Evolutionary conservation across 1,284 basidiomycete species (phyloP).

Genomic region (Ustilago tritici): DNA sequence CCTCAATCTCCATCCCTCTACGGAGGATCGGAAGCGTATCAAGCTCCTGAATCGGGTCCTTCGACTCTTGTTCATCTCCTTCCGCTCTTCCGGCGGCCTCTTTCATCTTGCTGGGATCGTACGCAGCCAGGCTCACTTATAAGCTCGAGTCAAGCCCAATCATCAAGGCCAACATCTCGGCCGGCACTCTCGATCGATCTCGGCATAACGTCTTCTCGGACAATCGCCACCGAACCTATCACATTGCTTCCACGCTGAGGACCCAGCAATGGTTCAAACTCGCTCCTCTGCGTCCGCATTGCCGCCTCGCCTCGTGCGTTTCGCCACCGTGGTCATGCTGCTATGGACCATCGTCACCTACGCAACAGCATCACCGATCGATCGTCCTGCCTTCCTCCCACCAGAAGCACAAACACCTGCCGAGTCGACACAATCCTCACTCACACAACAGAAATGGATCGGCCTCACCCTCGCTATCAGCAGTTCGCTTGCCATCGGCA

Average conservation of each 20-base stretch:
- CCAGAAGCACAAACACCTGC: conserved; percentile 37
- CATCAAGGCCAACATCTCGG: neutral
- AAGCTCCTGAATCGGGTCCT: neutral
- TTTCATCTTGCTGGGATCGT: neutral
- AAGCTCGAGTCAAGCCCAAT: neutral
- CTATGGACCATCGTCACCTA: conserved; percentile 21
- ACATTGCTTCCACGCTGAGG: neutral
- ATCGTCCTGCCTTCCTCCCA: conserved; percentile 46
- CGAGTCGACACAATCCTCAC: conserved; percentile 42
- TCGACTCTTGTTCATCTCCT: too few species aligned
- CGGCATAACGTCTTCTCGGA: neutral
- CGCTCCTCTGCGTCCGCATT: conserved; percentile 1
- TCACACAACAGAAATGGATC: conserved; percentile 68
- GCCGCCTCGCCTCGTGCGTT: conserved; percentile 27
- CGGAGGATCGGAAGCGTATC: neutral
- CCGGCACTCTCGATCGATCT: neutral
- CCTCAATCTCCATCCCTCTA: neutral
- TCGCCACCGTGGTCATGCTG: conserved; percentile 32
- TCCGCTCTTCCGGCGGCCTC: neutral
- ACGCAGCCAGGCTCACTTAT: neutral
- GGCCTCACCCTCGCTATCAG: conserved; percentile 67
- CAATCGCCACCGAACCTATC: neutral
- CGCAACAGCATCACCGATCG: conserved; percentile 30
- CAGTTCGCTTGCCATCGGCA: conserved; percentile 67
- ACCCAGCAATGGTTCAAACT: conserved; percentile 8